These are phyloP conservation scores for Dionaea muscipula DNA, from an alignment of 179 eudicot species.

Conservation along the genomic window DNA sequence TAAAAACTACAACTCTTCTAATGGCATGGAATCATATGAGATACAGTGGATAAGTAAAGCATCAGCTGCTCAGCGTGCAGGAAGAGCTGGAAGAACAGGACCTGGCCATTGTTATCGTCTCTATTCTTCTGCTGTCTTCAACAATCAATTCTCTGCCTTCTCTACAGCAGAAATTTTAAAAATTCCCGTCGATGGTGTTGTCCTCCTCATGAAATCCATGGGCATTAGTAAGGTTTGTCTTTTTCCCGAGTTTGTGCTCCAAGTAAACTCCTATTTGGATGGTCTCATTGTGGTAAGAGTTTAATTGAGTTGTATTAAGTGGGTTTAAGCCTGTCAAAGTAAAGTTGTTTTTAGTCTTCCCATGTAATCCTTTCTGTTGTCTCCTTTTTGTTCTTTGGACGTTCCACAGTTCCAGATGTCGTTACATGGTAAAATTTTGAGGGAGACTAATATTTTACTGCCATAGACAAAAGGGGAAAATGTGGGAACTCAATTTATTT, in stretches of 20 bases:
- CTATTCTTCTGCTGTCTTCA: constrained; percentile 65
- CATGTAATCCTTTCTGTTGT: no score
- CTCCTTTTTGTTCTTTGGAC: no score
- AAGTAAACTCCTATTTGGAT: no score
- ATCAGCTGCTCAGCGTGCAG: constrained; percentile 86
- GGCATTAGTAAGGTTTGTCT: constrained; percentile 49
- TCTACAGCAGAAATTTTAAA: constrained; percentile 71
- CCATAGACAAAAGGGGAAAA: no score
- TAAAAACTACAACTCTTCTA: constrained; percentile 57
- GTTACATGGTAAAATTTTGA: no score
- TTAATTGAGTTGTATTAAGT: no score
- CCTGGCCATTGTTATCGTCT: constrained; percentile 94
- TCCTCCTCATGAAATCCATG: constrained; percentile 86
- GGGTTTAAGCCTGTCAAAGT: no score
- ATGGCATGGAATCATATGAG: constrained; percentile 84
- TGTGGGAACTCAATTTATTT: no score
- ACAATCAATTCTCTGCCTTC: constrained; percentile 47
- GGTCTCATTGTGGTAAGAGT: no score
- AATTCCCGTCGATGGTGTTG: constrained; percentile 80
- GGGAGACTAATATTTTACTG: no score
- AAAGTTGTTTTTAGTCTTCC: no score
- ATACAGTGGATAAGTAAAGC: constrained; percentile 93
- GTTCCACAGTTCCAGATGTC: no score
- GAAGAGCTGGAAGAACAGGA: constrained; percentile 97
- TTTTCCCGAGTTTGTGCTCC: not conserved